These are phyloP conservation scores for Polytrichum formosum DNA, from an alignment of 225 moss, liverwort and hornwort genomes.

Conservation along the genomic window DNA sequence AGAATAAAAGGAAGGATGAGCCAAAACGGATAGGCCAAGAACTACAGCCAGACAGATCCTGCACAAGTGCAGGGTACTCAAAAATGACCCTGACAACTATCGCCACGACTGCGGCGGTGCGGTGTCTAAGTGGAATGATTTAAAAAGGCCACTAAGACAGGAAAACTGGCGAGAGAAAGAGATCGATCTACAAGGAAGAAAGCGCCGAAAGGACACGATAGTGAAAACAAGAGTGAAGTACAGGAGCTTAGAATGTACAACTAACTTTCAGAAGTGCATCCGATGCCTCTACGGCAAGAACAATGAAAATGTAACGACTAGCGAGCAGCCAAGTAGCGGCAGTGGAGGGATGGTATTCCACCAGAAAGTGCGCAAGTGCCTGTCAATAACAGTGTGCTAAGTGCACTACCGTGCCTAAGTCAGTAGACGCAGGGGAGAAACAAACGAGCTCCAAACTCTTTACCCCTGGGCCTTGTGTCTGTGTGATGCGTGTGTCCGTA, in stretches of 20 bases:
- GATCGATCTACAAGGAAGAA: neutral
- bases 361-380: neutral
- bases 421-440: neutral
- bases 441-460: neutral
- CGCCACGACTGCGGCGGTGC: constrained; percentile 17
- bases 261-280: no score
- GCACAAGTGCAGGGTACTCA: constrained; percentile 47
- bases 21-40: neutral
- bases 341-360: neutral
- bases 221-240: neutral
- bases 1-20: neutral
- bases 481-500: constrained; percentile 10
- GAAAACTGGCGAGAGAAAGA: neutral
- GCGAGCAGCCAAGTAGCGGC: neutral
- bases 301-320: neutral
- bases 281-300: neutral
- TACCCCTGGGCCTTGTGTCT: neutral
- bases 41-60: constrained; percentile 16
- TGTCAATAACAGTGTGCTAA: neutral
- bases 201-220: neutral
- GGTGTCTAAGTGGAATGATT: neutral
- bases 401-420: constrained; percentile 4
- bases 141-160: neutral
- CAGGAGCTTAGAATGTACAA: neutral
- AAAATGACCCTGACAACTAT: constrained; percentile 42